Evolutionary conservation across 2,329 filamentous ascomycete genomes (phyloP).

Genomic region (Fusarium hainanense): DNA sequence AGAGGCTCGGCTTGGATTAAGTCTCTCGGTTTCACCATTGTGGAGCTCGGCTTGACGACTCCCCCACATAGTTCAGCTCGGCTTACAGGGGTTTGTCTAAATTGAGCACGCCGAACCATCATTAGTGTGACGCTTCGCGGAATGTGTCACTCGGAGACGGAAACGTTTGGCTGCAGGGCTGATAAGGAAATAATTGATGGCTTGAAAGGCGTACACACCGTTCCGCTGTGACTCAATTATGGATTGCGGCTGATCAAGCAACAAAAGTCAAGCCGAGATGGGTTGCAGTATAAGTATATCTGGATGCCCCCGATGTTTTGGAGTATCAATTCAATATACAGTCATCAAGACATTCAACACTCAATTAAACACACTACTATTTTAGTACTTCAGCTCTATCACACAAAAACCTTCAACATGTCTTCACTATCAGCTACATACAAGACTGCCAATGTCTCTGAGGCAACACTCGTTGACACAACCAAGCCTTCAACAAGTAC

Average conservation of each 20-base stretch:
- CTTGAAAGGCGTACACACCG: constrained; percentile 10
- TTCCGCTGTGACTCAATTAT: constrained; percentile 38
- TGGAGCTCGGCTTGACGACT: neutral
- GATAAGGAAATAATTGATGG: constrained; percentile 19
- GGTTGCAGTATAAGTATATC: constrained; percentile 34
- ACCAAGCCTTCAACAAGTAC: constrained; percentile 20
- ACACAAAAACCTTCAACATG: constrained; percentile 19
- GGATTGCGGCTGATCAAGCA: neutral
- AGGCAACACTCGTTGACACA: constrained; percentile 41
- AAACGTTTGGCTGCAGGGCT: constrained; percentile 29
- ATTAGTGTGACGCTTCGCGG: neutral
- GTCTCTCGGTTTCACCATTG: neutral
- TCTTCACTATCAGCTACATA: constrained; percentile 38
- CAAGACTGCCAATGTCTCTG: constrained; percentile 37
- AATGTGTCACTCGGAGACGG: constrained; percentile 40
- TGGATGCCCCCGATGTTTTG: constrained; percentile 1
- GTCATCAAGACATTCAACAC: constrained; percentile 1
- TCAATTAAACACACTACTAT: neutral
- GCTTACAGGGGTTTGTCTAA: constrained; percentile 25
- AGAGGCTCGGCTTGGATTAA: constrained; percentile 2
- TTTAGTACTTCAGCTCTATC: neutral
- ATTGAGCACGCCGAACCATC: constrained; percentile 16
- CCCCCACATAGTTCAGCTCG: constrained; percentile 32
- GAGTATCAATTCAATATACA: constrained; percentile 3
- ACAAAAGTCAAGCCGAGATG: neutral